A percentile compares a stretch with the other conserved stretches of the same genome.
Evolutionary conservation across 306 rosid genomes (phyloP).

Genomic region (Medicago arabica): DNA sequence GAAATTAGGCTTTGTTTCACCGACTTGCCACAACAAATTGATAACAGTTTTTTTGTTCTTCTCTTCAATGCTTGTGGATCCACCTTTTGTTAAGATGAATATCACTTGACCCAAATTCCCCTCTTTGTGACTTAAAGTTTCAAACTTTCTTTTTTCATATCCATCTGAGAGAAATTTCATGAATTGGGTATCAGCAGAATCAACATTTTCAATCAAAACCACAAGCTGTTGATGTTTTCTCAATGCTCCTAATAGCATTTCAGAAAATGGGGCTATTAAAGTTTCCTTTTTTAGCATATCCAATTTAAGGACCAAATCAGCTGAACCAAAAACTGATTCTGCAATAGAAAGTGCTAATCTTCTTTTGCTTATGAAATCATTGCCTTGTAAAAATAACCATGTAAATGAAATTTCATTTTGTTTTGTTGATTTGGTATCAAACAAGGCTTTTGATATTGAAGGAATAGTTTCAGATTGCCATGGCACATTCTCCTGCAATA

Average conservation of each 20-base stretch:
- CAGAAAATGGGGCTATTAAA: slow-evolving; percentile 42
- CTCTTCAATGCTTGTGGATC: slow-evolving; percentile 44
- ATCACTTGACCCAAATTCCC: slow-evolving; percentile 50
- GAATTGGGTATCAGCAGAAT: slow-evolving; percentile 72
- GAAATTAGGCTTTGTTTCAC: slow-evolving; percentile 49
- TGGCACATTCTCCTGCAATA: slow-evolving; percentile 88
- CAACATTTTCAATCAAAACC: slow-evolving; percentile 68
- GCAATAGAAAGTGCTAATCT: slow-evolving; percentile 75
- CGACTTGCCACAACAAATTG: slow-evolving; percentile 61
- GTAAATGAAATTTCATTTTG: slow-evolving; percentile 49
- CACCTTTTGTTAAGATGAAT: slow-evolving; percentile 65
- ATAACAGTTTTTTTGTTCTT: slow-evolving; percentile 49
- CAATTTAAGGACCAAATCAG: slow-evolving; percentile 57
- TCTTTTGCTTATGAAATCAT: slow-evolving; percentile 72
- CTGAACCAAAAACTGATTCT: slow-evolving; percentile 76
- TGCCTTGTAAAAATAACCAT: slow-evolving; percentile 86
- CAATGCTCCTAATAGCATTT: slow-evolving; percentile 56
- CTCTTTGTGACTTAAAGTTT: slow-evolving; percentile 45
- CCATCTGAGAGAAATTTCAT: slow-evolving; percentile 65
- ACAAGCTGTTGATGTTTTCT: slow-evolving; percentile 65
- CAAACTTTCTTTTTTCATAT: slow-evolving; percentile 62
- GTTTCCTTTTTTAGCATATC: slow-evolving; percentile 56
- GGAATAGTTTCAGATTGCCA: slow-evolving; percentile 88
- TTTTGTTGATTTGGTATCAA: slow-evolving; percentile 53
- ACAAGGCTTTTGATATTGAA: slow-evolving; percentile 72